Percentiles rank a stretch among this genome's conserved stretches.
Evolutionary conservation across 805 yeast genomes (phyloP).

Genomic region (Metschnikowia lachancei): DNA sequence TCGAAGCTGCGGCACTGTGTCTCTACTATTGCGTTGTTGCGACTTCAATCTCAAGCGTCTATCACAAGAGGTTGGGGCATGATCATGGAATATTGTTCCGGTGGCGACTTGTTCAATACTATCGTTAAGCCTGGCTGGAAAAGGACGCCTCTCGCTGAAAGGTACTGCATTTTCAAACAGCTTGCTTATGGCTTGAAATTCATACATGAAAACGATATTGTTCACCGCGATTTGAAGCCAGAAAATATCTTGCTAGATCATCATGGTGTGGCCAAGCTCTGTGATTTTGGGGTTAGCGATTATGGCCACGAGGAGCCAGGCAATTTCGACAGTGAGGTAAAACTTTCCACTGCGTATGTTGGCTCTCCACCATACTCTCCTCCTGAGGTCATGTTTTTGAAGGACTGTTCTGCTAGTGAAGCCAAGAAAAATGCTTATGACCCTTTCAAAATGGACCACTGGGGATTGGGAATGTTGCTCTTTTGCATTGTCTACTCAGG

Average conservation of each 20-base stretch:
- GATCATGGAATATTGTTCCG: conserved; percentile 58
- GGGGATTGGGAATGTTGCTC: conserved; percentile 70
- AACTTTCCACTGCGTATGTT: conserved; percentile 47
- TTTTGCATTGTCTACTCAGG: conserved; percentile 57
- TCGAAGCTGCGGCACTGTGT: conserved; percentile 61
- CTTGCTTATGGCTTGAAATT: conserved; percentile 58
- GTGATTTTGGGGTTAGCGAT: conserved; percentile 76
- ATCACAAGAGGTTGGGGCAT: conserved; percentile 75
- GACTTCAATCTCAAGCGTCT: conserved; percentile 53
- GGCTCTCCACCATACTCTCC: conserved; percentile 83
- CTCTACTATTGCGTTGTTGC: conserved; percentile 51
- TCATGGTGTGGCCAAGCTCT: conserved; percentile 61
- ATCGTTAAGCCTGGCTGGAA: conserved; percentile 62
- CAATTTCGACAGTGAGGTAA: conserved; percentile 44
- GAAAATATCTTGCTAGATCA: conserved; percentile 63
- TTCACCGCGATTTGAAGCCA: conserved; percentile 73
- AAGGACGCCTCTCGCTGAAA: conserved; percentile 47
- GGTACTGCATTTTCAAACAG: conserved; percentile 68
- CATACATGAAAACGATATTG: conserved; percentile 64
- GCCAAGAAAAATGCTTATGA: conserved; percentile 48
- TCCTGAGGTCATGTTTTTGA: conserved; percentile 66
- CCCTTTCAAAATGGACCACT: conserved; percentile 66
- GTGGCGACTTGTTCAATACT: conserved; percentile 59
- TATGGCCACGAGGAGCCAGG: conserved; percentile 56
- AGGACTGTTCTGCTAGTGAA: conserved; percentile 33